Evolutionary conservation across 805 yeast genomes (phyloP), one percentile per base, ranked within the genome.

Genomic region (Blastobotrys peoriensis): DNA sequence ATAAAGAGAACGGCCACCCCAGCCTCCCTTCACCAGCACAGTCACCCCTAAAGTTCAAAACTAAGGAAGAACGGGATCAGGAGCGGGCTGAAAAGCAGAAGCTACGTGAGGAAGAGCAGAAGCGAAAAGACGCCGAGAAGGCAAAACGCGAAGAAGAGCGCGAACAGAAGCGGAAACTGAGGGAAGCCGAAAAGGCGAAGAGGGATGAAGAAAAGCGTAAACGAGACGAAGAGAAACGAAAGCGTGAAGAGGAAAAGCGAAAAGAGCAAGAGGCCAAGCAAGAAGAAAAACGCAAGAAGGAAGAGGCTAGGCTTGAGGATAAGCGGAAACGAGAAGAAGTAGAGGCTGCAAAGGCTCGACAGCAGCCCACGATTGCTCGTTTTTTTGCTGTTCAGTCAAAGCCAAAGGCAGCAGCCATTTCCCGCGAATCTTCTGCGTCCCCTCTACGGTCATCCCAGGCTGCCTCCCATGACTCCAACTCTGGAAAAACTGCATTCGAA

Each of bases 111-210:
- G 59, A 52, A 30, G 53, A 47, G 45, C 43, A 45, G 33, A 46
- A 46, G 21, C 44, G 40, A 19, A 56, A 52, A 41, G 63, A 60
- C 37, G 55, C 40, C 9, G 54, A 54, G 46, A 41, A 42, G 38
- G 40, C 35, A 19, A 51, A 47, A 21, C 58, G 58, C 19, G 47
- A 38, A 30, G 49, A 43, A 27, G 42, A 48, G 18, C 38, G 30
- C 15, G 48, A 40, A 6, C 53, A 48, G 43, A 48, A 49, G 36
- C 36, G 41, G 36, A 50, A 47, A n/a, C 48, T 47, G 27, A 51
- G 53, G 28, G 56, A 53, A 19, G 54, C 51, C 36, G 54, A 53
- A 17, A 50, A 51, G 44, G 45, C 48, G 28, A 49, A 43, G 38
- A 45, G 49, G 36, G 51, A 56, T 43, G 53, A 54, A 21, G 48